phyloP scores from a whole-genome alignment of 2,329 filamentous ascomycete genomes.

The Colletotrichum navitas region DNA sequence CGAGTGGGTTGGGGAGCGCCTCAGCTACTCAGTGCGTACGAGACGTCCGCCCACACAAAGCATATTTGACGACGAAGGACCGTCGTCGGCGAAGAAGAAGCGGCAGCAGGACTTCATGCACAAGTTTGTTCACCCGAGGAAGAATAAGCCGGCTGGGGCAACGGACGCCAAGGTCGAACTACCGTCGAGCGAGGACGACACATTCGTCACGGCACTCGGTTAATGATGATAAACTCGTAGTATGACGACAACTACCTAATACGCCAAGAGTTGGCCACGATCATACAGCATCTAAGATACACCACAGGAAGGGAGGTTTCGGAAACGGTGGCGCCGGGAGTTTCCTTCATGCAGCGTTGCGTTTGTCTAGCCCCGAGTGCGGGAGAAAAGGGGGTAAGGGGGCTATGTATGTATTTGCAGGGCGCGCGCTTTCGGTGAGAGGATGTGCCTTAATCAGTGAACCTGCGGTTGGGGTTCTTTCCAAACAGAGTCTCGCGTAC shows the following conservation, averaged over 20 bases:
- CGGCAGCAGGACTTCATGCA: conserved; percentile 60
- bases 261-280: conserved; percentile 41
- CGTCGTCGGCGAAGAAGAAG: conserved; percentile 55
- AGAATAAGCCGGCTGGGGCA: conserved; percentile 39
- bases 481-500: conserved; percentile 92
- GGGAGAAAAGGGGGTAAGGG: not conserved
- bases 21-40: conserved; percentile 79
- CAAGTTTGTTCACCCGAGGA: conserved; percentile 55
- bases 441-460: conserved; percentile 77
- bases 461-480: conserved; percentile 94
- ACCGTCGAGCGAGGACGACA: conserved; percentile 34
- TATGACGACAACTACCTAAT: conserved; percentile 42
- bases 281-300: conserved; percentile 45
- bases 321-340: conserved; percentile 33
- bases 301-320: conserved; percentile 40
- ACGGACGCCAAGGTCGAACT: conserved; percentile 3
- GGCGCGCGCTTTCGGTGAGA: conserved; percentile 11
- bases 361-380: conserved; percentile 21
- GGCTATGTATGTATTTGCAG: conserved; percentile 29
- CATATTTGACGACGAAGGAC: conserved; percentile 61
- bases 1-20: conserved; percentile 79
- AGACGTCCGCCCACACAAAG: conserved; percentile 66
- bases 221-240: conserved; percentile 38
- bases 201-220: conserved; percentile 36
- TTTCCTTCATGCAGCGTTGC: conserved; percentile 34